Evolutionary conservation across 805 yeast genomes (phyloP), one percentile per base, ranked within the genome.

Genomic region (Suhomyces tanzawaensis): DNA sequence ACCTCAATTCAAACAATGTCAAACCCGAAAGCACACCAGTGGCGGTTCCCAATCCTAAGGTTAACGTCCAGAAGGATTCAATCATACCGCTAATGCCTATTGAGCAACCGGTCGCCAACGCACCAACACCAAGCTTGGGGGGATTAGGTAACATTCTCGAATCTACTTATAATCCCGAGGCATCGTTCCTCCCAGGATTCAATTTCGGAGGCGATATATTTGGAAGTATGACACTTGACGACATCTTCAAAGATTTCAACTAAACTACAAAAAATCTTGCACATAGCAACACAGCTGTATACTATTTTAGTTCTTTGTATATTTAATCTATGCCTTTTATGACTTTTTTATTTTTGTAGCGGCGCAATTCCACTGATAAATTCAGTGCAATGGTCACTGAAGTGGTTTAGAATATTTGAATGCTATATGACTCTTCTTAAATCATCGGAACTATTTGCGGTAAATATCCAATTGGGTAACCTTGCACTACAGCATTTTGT

Each of bases 191-290:
- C 32, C 19, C 30, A 7, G 5, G 6, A 13, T 5, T 24, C 13
- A 24, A 24, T 13, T 19, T 17, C 8, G 18, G 19, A 9, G 37
- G 26, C 3, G 41, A 34, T 13, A 14, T 18, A 7, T 28, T 30
- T 21, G 41, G 26, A 12, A 11, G 15, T 11, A 25, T 34, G 3
- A n/a, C 37, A 13, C 27, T 41, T 22, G 44, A 41, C 7, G 44
- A 41, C 3, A n/a, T 41, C 11, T 41, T 41, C 18, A 37, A 33
- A 24, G 44, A 41, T 21, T 37, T 41, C 29, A 41, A 19, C 19
- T 36, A 16, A 32, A 16, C 11, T 21, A 21, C 11, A 7, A 21
- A 11, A 21, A 21, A 21, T 7, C 24, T 11, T 21, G 9, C 7
- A 7, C 24, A 21, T 21, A 21, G 7, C 13, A 8, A 24, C n/a